Evolutionary conservation across 768 basidiomycete species (phyloP).

Genomic region (Leccinum boreale): DNA sequence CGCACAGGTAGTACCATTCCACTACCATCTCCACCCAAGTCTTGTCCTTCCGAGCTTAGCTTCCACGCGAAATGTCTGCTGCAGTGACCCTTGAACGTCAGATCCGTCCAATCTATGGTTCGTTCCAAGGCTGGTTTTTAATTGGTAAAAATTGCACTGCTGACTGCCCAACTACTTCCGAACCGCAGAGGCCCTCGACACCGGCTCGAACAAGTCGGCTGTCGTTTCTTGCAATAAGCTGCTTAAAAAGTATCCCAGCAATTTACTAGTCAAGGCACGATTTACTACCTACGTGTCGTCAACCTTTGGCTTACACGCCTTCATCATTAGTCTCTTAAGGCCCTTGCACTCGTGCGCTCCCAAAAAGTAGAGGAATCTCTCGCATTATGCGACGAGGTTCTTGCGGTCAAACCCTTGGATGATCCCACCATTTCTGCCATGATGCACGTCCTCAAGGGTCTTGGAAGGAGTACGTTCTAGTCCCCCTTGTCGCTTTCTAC

Average conservation of each 20-base stretch:
- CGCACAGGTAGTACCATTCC: slow-evolving; percentile 2
- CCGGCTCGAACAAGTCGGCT: slow-evolving; percentile 82
- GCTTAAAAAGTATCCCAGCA: slow-evolving; percentile 80
- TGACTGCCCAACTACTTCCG: slow-evolving; percentile 1
- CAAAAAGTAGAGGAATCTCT: slow-evolving; percentile 87
- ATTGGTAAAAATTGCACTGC: background rate
- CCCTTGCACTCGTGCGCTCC: slow-evolving; percentile 76
- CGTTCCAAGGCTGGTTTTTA: slow-evolving; percentile 15
- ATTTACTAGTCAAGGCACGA: slow-evolving; percentile 64
- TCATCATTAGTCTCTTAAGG: slow-evolving; percentile 66
- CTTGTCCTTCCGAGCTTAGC: background rate
- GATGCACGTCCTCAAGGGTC: slow-evolving; percentile 77
- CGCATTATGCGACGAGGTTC: slow-evolving; percentile 73
- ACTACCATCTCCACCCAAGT: background rate
- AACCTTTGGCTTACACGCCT: slow-evolving; percentile 7
- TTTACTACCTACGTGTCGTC: background rate
- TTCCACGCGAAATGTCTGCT: slow-evolving; percentile 41
- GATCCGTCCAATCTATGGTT: slow-evolving; percentile 83
- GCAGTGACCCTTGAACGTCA: slow-evolving; percentile 69
- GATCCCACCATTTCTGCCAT: slow-evolving; percentile 74
- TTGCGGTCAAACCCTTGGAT: slow-evolving; percentile 67
- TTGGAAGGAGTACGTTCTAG: slow-evolving; percentile 57
- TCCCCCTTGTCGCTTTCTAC: background rate
- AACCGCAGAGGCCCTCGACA: slow-evolving; percentile 75
- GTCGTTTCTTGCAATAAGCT: slow-evolving; percentile 83